Evolutionary conservation across 78 protist genomes (phyloP), one percentile per base, ranked within the genome.

Genomic region (Dictyostelium citrinum): DNA sequence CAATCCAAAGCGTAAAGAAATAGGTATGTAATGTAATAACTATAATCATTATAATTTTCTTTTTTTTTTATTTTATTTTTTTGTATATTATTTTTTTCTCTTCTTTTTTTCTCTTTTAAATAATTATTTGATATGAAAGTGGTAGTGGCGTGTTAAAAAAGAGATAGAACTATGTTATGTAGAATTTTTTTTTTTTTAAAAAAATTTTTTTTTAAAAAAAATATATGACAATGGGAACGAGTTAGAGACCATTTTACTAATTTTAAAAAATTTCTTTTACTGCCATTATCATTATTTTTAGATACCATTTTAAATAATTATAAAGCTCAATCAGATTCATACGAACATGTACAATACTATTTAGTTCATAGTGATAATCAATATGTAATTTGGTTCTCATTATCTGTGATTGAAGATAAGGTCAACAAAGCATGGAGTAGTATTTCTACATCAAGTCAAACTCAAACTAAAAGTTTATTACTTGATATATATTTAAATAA

Each of bases 271-370:
- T 20, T 33, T 41, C 11, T 22, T 31, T 20, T 39, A 39, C 43
- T 39, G n/a, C n/a, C 43, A 39, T 39, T 39, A 39, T 39, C 5
- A 43, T 43, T n/a, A n/a, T n/a, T n/a, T 43, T 16, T 60, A 76
- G 84, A 74, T 76, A 41, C 45, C 6, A 24, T 43, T 46, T 79
- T 85, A 33, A 60, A 70, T 51, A 60, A 74, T 41, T 85, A 85
- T 61, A 74, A 76, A 76, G 24, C 75, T 22, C 82, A 85, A 60
- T 35, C 31, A 43, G 83, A 85, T 22, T 74, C 91, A 12, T 76
- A 76, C 11, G 91, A 85, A 41, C 82, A 85, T 85, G 91, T 76
- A 9, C 39, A 76, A 85, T 85, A 85, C 45, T 85, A 76, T 76
- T 55, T 85, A 22, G 64, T 55, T 14, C 91, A 85, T 29, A 27